phyloP scores from a whole-genome alignment of 139 green algal species.

The Medakamo hakoo region DNA sequence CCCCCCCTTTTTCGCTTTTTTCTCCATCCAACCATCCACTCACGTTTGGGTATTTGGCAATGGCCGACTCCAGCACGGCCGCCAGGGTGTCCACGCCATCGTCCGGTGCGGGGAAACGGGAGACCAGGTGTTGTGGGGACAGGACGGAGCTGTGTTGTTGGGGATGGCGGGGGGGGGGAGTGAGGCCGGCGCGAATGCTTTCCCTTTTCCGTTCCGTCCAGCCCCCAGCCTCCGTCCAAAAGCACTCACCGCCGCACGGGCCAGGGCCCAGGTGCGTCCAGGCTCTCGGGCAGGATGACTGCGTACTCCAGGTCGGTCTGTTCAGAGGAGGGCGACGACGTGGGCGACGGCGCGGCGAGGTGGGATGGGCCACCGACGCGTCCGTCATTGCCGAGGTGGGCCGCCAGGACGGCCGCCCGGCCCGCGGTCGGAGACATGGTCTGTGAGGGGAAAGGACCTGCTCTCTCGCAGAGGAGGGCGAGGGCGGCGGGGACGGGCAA shows the following conservation, averaged over 20 bases:
- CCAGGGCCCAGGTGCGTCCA: conserved; percentile 45
- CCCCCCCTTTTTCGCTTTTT: background rate
- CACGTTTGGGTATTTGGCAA: conserved; percentile 49
- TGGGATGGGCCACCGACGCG: no score
- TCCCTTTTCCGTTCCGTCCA: background rate
- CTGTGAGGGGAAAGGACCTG: background rate
- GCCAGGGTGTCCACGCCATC: conserved; percentile 75
- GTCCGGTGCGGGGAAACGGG: conserved; percentile 48
- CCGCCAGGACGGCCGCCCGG: background rate
- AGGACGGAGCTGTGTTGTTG: conserved; percentile 27
- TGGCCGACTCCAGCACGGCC: conserved; percentile 65
- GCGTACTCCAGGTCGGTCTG: conserved; percentile 15
- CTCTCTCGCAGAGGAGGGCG: background rate
- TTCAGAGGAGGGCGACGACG: no score
- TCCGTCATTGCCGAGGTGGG: background rate
- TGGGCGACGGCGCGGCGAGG: no score
- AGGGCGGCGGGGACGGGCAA: no score
- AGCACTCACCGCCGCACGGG: conserved; percentile 47
- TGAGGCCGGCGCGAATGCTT: background rate
- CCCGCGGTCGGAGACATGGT: background rate
- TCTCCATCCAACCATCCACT: background rate
- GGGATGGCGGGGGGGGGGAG: background rate
- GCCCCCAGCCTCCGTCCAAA: background rate
- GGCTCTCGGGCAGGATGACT: conserved; percentile 52
- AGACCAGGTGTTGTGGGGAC: conserved; percentile 55